Base-by-base conservation (phyloP, 2,329 filamentous ascomycete species). In the Epichloe brachyelytri region DNA sequence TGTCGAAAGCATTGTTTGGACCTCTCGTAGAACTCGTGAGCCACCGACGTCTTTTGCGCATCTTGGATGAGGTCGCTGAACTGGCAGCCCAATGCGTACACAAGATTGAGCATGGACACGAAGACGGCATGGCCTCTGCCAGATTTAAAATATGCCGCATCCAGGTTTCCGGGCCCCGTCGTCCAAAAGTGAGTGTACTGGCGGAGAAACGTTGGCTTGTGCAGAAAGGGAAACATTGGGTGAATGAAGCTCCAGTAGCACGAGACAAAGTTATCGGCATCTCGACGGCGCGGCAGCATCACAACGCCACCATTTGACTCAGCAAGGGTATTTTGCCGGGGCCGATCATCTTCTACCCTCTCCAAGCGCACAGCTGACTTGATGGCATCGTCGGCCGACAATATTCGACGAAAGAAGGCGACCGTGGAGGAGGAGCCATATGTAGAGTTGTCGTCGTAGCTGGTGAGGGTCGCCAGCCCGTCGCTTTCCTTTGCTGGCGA, bases 181-280 rank as follows among this genome's bases (percentile, higher is more conserved):
- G 15, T 14, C 14, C 40, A 43, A 30, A 39, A 43, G 20, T 49
- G 40, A 8, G 19, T 38, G 14, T 50, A 50, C 7, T 39, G 33
- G 3, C 44, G 34, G 41, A 30, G 33, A 8, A 50, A 50, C 2
- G 40, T 50, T 33, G 40, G 48, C 15, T 50, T 50, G n/a, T 50
- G 48, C 22, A 50, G 40, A 2, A 50, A 11, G 12, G 48, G 48
- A 14, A 50, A 50, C 20, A 50, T 45, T 6, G 48, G 48, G 48
- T 50, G 48, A 1, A 50, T 43, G 15, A 50, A 50, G 40, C 30
- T 26, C 48, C 48, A 50, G 48, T 50, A 50, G 48, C 48, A 50
- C 30, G 48, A 45, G 19, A 44, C 41, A n/a, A 44, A 44, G 3
- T 44, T 15, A 12, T 50, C 48, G 6, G 33, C 8, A 8, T 50